Evolutionary conservation across 2,329 filamentous ascomycete species (phyloP).

Genomic region (Bipolaris gigantea): DNA sequence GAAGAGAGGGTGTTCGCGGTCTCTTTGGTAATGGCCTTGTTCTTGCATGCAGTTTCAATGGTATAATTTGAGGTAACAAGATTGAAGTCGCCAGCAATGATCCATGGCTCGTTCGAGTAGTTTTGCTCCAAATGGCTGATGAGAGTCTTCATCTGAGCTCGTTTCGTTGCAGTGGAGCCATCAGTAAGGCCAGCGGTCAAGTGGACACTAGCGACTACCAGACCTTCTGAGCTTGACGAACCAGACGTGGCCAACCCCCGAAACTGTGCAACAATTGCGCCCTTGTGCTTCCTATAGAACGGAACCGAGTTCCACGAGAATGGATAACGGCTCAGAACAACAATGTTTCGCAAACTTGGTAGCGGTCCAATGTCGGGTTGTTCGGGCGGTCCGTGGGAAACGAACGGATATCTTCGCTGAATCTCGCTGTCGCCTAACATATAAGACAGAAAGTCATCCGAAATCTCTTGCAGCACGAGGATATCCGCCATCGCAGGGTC

Average conservation of each 20-base stretch:
- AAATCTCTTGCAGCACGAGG: conserved; percentile 63
- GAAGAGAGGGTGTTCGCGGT: conserved; percentile 50
- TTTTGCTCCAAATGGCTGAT: conserved; percentile 49
- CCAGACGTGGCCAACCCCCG: conserved; percentile 35
- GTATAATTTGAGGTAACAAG: conserved; percentile 62
- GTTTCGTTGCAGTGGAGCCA: conserved; percentile 60
- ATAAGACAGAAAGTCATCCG: conserved; percentile 62
- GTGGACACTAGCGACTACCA: conserved; percentile 62
- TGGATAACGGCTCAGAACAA: conserved; percentile 59
- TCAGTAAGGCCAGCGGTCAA: conserved; percentile 64
- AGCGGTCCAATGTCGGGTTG: conserved; percentile 58
- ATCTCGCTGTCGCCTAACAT: conserved; percentile 55
- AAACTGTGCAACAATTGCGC: conserved; percentile 56
- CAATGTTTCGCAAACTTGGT: conserved; percentile 62
- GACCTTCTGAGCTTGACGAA: conserved; percentile 24
- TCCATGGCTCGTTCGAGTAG: conserved; percentile 53
- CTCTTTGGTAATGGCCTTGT: conserved; percentile 56
- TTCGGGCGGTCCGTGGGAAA: conserved; percentile 60
- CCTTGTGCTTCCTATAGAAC: conserved; percentile 61
- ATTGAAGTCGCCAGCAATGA: conserved; percentile 68
- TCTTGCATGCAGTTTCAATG: conserved; percentile 56
- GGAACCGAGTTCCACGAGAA: conserved; percentile 61
- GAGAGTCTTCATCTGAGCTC: conserved; percentile 58
- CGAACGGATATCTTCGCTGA: conserved; percentile 56
- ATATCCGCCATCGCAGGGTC: conserved; percentile 42